Base-by-base conservation (phyloP, 1,284 basidiomycete genomes). In the Vanrija humicola region DNA sequence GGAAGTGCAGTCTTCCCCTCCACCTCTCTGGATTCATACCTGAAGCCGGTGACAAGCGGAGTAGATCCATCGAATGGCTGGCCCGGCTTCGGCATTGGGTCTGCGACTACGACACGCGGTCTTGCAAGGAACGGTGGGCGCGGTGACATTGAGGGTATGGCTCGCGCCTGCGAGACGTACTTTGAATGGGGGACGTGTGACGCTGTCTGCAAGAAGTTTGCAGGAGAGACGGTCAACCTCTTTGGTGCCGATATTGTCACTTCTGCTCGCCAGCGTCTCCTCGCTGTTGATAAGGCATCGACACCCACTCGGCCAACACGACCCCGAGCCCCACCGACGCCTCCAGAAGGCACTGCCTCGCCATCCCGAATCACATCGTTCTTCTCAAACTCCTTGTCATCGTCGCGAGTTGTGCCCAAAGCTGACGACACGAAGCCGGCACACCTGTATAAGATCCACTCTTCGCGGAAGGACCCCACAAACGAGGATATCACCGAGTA, bases 161-260 rank as follows among this genome's bases (percentile, higher is more conserved):
- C 90, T 0, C 81, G 78, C 5, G 79, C 86, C 1, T 93, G 90
- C 76, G 90, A 94, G 72, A 79, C 84, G 48, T 88, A 86, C 68
- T 94, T 94, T 63, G 90, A 93, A 68, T 94, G 90, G 90, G 90
- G 90, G 0, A 85, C 88, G 44, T 84, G 81, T 60, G 86, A 89
- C 6, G 57, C 70, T 3, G 74, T 77, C 3, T 64, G 57, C 38
- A 74, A 67, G 58, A 68, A 68, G 53, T 75, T 78, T 50, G 68
- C 66, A 23, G 57, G 67, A 5, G 68, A 69, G 55, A 52, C 55
- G 18, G 53, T 73, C 38, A 69, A 67, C 8, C 38, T 74, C 1
- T 73, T 70, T 46, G 63, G 65, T 10, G 58, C 64, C 10, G 64
- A 71, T 46, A 43, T 73, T 9, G 56, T 73, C 38, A 58, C 65